Evolutionary conservation across 179 eudicot genomes (phyloP).

Genomic region (Drosera spatulata): DNA sequence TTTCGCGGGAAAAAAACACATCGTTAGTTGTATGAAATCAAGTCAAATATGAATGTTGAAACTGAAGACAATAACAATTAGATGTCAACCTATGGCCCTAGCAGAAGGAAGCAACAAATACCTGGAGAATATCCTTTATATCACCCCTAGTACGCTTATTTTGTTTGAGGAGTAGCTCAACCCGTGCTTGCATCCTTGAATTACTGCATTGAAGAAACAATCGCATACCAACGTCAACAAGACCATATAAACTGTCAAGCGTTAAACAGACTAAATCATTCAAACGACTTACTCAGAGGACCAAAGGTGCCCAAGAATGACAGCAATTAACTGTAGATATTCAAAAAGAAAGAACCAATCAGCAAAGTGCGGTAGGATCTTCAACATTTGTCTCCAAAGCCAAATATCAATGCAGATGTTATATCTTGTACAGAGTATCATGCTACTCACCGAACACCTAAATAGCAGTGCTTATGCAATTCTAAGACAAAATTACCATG

Average conservation of each 20-base stretch:
- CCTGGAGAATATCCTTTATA: conserved; percentile 79
- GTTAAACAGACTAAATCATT: not conserved
- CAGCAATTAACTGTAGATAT: conserved; percentile 66
- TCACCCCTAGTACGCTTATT: conserved; percentile 66
- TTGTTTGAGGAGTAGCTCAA: conserved; percentile 82
- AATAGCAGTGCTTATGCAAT: too few relatives aligned
- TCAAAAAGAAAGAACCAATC: not conserved
- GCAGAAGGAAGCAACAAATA: conserved; percentile 1
- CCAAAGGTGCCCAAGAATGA: conserved; percentile 91
- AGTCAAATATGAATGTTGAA: too few relatives aligned
- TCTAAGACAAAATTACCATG: too few relatives aligned
- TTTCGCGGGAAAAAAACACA: not conserved
- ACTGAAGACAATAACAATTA: not conserved
- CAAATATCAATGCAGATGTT: too few relatives aligned
- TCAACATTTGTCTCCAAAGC: too few relatives aligned
- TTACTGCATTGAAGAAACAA: conserved; percentile 27
- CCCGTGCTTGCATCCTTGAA: conserved; percentile 63
- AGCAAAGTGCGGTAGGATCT: not conserved
- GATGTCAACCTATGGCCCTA: not conserved
- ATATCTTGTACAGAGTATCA: too few relatives aligned
- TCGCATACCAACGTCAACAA: not conserved
- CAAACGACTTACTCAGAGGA: conserved; percentile 76
- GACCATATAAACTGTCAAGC: not conserved
- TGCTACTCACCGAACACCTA: too few relatives aligned
- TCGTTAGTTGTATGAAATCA: not conserved